These are phyloP conservation scores for Trichoderma lentiforme DNA, from an alignment of 2,329 filamentous ascomycete species.

Conservation along the genomic window DNA sequence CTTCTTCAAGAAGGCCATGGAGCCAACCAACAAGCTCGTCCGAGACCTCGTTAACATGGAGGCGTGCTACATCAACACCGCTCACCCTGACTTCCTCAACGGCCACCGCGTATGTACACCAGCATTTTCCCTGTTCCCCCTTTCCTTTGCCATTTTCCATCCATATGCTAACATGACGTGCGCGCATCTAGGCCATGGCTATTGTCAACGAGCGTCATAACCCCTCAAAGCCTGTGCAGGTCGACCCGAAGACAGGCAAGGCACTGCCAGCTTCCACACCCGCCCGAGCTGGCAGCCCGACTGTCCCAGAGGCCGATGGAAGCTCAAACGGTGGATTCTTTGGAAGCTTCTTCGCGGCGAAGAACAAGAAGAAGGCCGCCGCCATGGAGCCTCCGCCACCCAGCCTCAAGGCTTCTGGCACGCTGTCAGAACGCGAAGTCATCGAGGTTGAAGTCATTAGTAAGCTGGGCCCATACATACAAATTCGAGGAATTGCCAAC, in stretches of 20 bases:
- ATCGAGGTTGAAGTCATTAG: conserved; percentile 98
- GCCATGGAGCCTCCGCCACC: conserved; percentile 96
- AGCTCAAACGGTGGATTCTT: conserved; percentile 78
- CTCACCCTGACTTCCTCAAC: conserved; percentile 95
- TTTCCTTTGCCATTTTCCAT: background rate
- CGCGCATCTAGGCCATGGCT: conserved; percentile 70
- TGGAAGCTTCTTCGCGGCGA: conserved; percentile 95
- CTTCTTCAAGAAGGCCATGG: conserved; percentile 99
- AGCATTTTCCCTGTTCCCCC: background rate
- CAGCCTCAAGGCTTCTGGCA: conserved; percentile 90
- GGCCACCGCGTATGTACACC: conserved; percentile 69
- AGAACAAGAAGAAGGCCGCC: conserved; percentile 99
- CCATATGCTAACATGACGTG: conserved; percentile 18
- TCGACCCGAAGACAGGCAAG: conserved; percentile 98
- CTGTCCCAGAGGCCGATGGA: conserved; percentile 51
- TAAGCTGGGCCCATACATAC: conserved; percentile 47
- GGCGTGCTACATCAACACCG: conserved; percentile 95
- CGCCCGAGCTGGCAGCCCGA: conserved; percentile 72
- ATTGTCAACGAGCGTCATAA: conserved; percentile 93
- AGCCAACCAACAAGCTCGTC: conserved; percentile 96
- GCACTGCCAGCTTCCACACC: conserved; percentile 70
- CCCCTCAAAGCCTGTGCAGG: conserved; percentile 79
- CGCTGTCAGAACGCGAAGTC: conserved; percentile 86
- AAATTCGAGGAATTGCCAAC: background rate
- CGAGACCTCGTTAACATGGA: conserved; percentile 93